phyloP scores from a whole-genome alignment of 1,139 yeast species.

The Eremothecium cymbalariae region DNA sequence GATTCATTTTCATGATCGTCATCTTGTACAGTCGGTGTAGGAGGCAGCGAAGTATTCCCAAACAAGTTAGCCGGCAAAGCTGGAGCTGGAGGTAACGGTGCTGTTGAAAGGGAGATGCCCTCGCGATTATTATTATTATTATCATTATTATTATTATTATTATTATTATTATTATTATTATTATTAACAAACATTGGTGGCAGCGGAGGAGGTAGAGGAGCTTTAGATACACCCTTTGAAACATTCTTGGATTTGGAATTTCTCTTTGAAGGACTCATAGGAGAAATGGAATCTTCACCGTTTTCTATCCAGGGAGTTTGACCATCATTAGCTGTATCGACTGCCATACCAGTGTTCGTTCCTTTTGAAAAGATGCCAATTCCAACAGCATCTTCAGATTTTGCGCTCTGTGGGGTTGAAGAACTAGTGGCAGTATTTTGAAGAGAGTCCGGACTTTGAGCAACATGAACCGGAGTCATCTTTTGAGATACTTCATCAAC shows the following conservation, averaged over 20 bases:
- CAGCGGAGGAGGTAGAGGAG: neutral
- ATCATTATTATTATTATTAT: too few species aligned
- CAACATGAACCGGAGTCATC: slow-evolving; percentile 30
- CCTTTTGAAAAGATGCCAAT: slow-evolving; percentile 1
- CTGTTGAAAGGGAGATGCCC: too few species aligned
- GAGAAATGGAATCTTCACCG: neutral
- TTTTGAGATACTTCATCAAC: slow-evolving; percentile 50
- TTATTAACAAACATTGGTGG: neutral
- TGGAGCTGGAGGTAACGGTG: slow-evolving; percentile 26
- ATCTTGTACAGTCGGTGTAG: slow-evolving; percentile 27
- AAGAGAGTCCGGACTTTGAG: neutral
- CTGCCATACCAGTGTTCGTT: neutral
- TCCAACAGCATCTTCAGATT: slow-evolving; percentile 6
- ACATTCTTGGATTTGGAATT: neutral
- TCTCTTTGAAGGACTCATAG: neutral
- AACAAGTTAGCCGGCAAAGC: slow-evolving; percentile 27
- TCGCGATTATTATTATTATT: too few species aligned
- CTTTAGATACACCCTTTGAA: too few species aligned
- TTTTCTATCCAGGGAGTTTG: neutral
- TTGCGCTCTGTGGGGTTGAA: slow-evolving; percentile 1
- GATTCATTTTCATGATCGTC: slow-evolving; percentile 13
- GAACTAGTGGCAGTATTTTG: neutral
- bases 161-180: too few species aligned
- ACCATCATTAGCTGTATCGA: neutral
- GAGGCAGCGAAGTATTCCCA: slow-evolving; percentile 15